These are phyloP conservation scores for Zygotorulaspora florentina DNA, from an alignment of 805 yeast species.

Conservation along the genomic window DNA sequence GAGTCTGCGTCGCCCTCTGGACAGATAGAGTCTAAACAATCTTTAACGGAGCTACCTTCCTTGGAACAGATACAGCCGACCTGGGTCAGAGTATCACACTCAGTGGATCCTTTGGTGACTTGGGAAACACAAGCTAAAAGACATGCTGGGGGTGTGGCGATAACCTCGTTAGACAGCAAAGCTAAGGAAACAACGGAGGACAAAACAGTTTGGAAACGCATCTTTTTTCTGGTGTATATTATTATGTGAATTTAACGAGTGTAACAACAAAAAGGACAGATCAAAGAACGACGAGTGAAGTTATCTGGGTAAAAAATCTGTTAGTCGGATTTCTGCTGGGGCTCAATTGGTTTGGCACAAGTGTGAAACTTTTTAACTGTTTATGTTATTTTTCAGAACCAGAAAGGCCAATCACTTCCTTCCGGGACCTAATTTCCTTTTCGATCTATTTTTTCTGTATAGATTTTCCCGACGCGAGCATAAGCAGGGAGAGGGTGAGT, in stretches of 20 bases:
- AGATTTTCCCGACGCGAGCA: too few relatives aligned
- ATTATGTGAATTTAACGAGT: neutral
- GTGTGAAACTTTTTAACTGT: too few relatives aligned
- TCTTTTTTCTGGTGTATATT: slow-evolving; percentile 3
- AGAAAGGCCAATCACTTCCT: too few relatives aligned
- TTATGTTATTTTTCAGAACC: too few relatives aligned
- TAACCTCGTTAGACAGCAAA: slow-evolving; percentile 35
- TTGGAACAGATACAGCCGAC: slow-evolving; percentile 64
- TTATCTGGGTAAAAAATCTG: too few relatives aligned
- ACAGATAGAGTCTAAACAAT: slow-evolving; percentile 66
- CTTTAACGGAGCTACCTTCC: slow-evolving; percentile 48
- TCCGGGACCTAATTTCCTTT: too few relatives aligned
- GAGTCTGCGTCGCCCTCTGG: slow-evolving; percentile 55
- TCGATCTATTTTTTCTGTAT: too few relatives aligned
- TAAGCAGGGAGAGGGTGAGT: too few relatives aligned
- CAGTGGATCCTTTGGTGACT: slow-evolving; percentile 50
- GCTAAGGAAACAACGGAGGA: slow-evolving; percentile 29
- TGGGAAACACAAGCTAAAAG: slow-evolving; percentile 80
- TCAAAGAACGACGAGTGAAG: too few relatives aligned
- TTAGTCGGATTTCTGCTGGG: too few relatives aligned
- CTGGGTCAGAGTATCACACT: slow-evolving; percentile 58
- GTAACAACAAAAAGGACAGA: neutral
- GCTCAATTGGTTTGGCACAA: too few relatives aligned
- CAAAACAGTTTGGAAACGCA: slow-evolving; percentile 30
- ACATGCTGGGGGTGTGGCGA: slow-evolving; percentile 88